Base-by-base conservation (phyloP, 176 grass and related monocot genomes). In the Aechmea fasciata region DNA sequence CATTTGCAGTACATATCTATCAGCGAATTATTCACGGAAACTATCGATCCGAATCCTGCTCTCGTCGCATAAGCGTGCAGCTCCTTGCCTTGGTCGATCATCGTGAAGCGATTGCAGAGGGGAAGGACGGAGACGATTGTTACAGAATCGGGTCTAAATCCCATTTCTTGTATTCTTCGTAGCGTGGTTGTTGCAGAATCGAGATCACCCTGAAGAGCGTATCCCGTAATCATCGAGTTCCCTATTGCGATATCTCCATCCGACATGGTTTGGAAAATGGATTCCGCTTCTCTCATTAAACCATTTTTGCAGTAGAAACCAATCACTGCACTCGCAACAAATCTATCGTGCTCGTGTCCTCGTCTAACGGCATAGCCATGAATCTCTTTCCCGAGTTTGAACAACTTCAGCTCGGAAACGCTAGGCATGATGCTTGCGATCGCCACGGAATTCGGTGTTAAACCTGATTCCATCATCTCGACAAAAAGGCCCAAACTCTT, bases 1-100 rank as follows among this genome's bases (percentile, higher is more conserved):
- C 77, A 80, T 49, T 90, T 90, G 79, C 87, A 90, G 29, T 90
- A 90, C 87, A 90, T 85, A 63, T 90, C 79, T 50, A 82, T 74
- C 69, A 90, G 73, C n/a, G 87, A 80, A 28, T 90, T 90, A 74
- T 68, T 74, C 7, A 90, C 79, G 74, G 87, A 82, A 70, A 73
- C 74, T 48, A 85, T 53, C 28, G 76, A 83, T 73, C 57, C 62
- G 61, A 80, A 64, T 23, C n/a, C 41, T 57, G 69, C 29, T 51
- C 77, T 90, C 52, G 81, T 57, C 1, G 70, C 62, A 68, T 77
- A 90, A 22, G 71, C 79, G 64, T 90, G 87, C 11, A 90, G 59
- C 17, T 80, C 73, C 66, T 83, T 90, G 50, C 83, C 87, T 26
- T 71, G 76, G 28, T 74, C 73, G 48, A 90, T 17, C 62, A 68